A percentile compares a stretch with the other conserved stretches of the same genome.
phyloP scores from a whole-genome alignment of 495 filamentous ascomycete genomes.

The Letharia columbiana region DNA sequence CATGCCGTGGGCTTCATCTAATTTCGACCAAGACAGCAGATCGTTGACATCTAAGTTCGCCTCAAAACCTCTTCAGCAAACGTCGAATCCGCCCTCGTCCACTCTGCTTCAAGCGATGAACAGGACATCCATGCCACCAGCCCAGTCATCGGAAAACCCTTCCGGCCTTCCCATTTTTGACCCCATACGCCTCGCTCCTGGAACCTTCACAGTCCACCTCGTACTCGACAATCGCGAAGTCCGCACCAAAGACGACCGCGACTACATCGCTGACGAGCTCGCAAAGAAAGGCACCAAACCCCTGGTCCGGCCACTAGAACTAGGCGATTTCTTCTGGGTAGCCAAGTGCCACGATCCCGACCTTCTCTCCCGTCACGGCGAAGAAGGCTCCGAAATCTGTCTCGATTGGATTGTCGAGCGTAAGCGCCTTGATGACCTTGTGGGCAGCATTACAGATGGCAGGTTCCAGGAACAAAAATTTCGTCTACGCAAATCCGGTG shows the following conservation, averaged over 20 bases:
- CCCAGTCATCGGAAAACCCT: neutral
- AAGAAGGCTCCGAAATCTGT: conserved; percentile 63
- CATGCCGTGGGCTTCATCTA: conserved; percentile 5
- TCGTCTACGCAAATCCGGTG: conserved; percentile 58
- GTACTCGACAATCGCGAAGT: conserved; percentile 73
- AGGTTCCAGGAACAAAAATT: conserved; percentile 85
- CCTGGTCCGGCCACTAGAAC: conserved; percentile 56
- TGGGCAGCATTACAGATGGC: conserved; percentile 72
- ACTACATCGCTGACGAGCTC: conserved; percentile 70
- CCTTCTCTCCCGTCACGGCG: conserved; percentile 46
- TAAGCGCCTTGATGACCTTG: conserved; percentile 73
- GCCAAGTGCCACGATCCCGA: conserved; percentile 56
- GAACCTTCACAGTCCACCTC: conserved; percentile 63
- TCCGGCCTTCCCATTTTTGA: conserved; percentile 40
- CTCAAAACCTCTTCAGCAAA: conserved; percentile 6
- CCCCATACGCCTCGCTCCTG: conserved; percentile 53
- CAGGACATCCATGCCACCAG: neutral
- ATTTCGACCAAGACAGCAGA: conserved; percentile 7
- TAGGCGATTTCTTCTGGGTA: conserved; percentile 77
- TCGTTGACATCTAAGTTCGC: neutral
- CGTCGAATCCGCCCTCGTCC: neutral
- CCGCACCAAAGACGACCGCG: conserved; percentile 63
- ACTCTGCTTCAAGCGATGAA: neutral
- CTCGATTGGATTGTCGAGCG: conserved; percentile 78
- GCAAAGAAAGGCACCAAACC: conserved; percentile 55